Percentiles rank a stretch among this genome's conserved stretches.
Evolutionary conservation across 495 filamentous ascomycete genomes (phyloP).

Genomic region (Lophiostoma macrostomum): DNA sequence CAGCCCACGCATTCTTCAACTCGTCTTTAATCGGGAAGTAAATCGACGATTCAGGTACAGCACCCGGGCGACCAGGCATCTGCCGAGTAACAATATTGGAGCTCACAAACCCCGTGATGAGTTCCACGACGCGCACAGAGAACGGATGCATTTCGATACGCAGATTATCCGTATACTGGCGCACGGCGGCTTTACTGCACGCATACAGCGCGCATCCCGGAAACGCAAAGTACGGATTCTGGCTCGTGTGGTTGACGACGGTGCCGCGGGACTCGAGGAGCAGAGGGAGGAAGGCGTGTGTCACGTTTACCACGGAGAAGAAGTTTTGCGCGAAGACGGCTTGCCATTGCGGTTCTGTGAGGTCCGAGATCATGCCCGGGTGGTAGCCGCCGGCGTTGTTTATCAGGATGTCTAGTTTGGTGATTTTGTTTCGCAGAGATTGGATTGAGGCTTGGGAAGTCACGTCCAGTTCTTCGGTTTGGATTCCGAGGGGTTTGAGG

Average conservation of each 20-base stretch:
- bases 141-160: constrained; percentile 8
- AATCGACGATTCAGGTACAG: not conserved
- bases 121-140: not conserved
- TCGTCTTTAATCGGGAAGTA: not conserved
- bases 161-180: constrained; percentile 1
- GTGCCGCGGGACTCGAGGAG: constrained; percentile 6
- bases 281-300: constrained; percentile 18
- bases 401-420: not conserved
- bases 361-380: not conserved
- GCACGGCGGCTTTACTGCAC: not conserved
- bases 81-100: not conserved
- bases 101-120: constrained; percentile 1
- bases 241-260: constrained; percentile 5
- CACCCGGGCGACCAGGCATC: not conserved
- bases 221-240: not conserved
- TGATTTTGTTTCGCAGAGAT: not conserved
- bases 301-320: constrained; percentile 4
- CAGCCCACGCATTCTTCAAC: not conserved
- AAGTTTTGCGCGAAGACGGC: constrained; percentile 21
- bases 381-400: constrained; percentile 3
- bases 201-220: not conserved
- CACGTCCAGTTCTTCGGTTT: constrained; percentile 23
- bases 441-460: constrained; percentile 25
- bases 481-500: constrained; percentile 16
- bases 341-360: not conserved